Percentiles rank a stretch among this genome's conserved stretches.
Conservation (phyloP, 441 rosid species). For the Eruca vesicaria region DNA sequence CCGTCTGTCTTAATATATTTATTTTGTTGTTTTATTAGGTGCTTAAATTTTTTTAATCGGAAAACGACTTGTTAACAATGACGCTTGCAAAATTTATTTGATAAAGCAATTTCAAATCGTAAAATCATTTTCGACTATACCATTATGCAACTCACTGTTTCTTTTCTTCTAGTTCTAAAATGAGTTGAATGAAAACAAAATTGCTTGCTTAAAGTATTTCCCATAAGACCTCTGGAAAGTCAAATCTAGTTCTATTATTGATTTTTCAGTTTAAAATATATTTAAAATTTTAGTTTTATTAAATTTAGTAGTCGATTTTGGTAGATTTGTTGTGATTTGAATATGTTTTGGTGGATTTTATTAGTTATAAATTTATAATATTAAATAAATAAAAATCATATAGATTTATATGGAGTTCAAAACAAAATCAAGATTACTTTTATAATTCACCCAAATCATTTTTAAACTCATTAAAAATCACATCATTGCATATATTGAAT, state of each 20-base stretch:
- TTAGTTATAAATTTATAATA: not conserved
- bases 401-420: not conserved
- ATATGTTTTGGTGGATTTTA: not conserved
- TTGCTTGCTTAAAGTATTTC: not conserved
- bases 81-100: not conserved
- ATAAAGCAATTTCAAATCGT: not conserved
- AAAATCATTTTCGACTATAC: not conserved
- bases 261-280: not conserved
- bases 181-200: conserved; percentile 2
- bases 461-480: not conserved
- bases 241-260: not conserved
- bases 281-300: not conserved
- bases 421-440: not conserved
- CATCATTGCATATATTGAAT: not conserved
- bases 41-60: not conserved
- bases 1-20: not conserved
- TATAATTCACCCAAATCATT: not conserved
- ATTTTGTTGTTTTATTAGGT: not conserved
- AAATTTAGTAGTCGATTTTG: not conserved
- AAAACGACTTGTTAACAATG: not conserved
- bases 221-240: not conserved
- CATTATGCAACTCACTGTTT: not conserved
- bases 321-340: not conserved
- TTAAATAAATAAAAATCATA: not conserved
- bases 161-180: not conserved